Conservation (phyloP, 2,329 filamentous ascomycete species). For the Colletotrichum orbiculare region DNA sequence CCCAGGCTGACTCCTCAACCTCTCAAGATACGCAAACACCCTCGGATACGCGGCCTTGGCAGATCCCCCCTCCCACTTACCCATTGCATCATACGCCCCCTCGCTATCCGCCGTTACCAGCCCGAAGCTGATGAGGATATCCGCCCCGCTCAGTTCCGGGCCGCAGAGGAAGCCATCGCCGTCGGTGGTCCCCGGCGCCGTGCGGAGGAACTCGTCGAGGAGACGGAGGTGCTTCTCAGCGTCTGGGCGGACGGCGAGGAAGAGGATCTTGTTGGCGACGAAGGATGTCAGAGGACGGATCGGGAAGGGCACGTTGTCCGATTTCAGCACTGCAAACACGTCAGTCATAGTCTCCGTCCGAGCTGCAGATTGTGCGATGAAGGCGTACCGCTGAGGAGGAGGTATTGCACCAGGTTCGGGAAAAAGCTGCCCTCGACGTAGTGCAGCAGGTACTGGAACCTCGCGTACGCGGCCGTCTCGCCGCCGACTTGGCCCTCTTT, state of each 20-base stretch:
- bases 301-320: conserved; percentile 61
- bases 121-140: conserved; percentile 65
- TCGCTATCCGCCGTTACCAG: conserved; percentile 53
- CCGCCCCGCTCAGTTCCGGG: conserved; percentile 59
- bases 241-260: conserved; percentile 58
- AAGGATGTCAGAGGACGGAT: conserved; percentile 61
- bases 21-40: conserved; percentile 57
- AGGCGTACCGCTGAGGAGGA: conserved; percentile 45
- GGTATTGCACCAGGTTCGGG: conserved; percentile 71
- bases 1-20: conserved; percentile 58
- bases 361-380: too few species aligned
- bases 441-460: conserved; percentile 78
- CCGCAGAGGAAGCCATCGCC: conserved; percentile 61
- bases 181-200: conserved; percentile 47
- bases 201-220: conserved; percentile 60
- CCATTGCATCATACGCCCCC: conserved; percentile 52
- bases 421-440: conserved; percentile 89
- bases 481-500: conserved; percentile 68
- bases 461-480: conserved; percentile 70
- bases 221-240: conserved; percentile 58
- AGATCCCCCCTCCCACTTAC: conserved; percentile 53
- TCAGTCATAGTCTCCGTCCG: background rate
- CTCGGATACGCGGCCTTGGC: conserved; percentile 55
- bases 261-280: conserved; percentile 56
- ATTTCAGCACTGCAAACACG: conserved; percentile 53